Evolutionary conservation across 2,329 filamentous ascomycete species (phyloP), one percentile per base, ranked within the genome.

Genomic region (Hypoxylon sp.): DNA sequence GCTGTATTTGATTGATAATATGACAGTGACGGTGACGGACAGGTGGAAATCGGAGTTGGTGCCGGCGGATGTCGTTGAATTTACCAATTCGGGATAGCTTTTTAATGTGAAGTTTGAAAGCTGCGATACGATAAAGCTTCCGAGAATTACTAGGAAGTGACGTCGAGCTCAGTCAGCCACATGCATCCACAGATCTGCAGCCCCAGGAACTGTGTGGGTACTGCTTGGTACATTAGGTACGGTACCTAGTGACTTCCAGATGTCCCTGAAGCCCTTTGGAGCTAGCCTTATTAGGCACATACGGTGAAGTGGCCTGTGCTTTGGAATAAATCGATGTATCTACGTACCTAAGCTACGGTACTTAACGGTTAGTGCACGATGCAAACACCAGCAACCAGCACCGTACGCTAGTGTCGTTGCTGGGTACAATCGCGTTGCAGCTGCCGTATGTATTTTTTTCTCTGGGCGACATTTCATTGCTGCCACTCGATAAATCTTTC

Each of bases 41-140:
- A 17, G 56, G 46, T 60, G 53, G 34, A 14, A 28, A 41, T 28
- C 41, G 38, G 50, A 34, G 60, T 25, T 63, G 34, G 14, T 3
- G 32, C 34, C 56, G 48, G 14, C 11, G n/a, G 49, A 55, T 56
- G 68, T 62, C 28, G 67, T 68, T 70, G 49, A 41, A 60, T 65
- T 67, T 69, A 21, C 68, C 60, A 56, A 68, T 72, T 67, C 67
- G 65, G 72, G 71, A 65, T 67, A 72, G 67, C 63, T 70, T 69
- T 65, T 60, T 46, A 13, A 51, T 23, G 32, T 57, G 49, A 58
- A 17, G 57, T 66, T 41, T 63, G 43, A 57, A 65, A 69, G 56
- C 50, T 52, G 28, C 43, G 17, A 63, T 38, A 28, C 3, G 28
- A 30, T 28, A 28, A 7, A 55, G 48, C 48, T 61, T 32, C 32